Conservation (phyloP, 208 protist species). For the Lotmaria passim region DNA sequence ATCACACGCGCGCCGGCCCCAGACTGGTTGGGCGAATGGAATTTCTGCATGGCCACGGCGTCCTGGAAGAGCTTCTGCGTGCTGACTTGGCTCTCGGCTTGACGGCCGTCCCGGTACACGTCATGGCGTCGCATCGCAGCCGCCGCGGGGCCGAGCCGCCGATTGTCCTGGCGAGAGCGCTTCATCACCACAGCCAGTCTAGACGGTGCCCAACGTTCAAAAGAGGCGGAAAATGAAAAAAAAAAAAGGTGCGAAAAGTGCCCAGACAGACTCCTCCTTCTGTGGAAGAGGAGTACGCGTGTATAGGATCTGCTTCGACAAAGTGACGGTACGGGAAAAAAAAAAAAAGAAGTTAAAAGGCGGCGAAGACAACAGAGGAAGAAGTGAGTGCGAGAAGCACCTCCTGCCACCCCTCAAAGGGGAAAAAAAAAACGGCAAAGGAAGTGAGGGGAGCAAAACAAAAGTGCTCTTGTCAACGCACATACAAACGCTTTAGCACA, state of each 20-base stretch:
- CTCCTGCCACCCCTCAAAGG: too few relatives aligned
- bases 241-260: background rate
- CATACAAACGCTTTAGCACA: too few relatives aligned
- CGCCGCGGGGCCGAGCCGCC: conserved; percentile 71
- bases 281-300: too few relatives aligned
- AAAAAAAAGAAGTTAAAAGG: too few relatives aligned
- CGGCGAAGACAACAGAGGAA: too few relatives aligned
- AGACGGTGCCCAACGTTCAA: too few relatives aligned
- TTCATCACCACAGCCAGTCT: conserved; percentile 49
- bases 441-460: too few relatives aligned
- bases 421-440: too few relatives aligned
- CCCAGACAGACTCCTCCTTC: too few relatives aligned
- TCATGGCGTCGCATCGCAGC: conserved; percentile 66
- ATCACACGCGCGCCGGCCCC: conserved; percentile 85
- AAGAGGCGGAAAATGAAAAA: background rate
- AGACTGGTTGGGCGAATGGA: conserved; percentile 54
- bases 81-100: conserved; percentile 93
- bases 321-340: background rate
- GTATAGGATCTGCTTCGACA: too few relatives aligned
- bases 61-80: conserved; percentile 97
- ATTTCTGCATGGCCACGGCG: conserved; percentile 94
- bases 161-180: conserved; percentile 47
- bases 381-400: too few relatives aligned
- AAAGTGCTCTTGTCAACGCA: too few relatives aligned
- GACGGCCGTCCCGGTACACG: conserved; percentile 78